These are phyloP conservation scores for Plasmodium inui DNA, from an alignment of 169 alveolate genomes.

Conservation along the genomic window DNA sequence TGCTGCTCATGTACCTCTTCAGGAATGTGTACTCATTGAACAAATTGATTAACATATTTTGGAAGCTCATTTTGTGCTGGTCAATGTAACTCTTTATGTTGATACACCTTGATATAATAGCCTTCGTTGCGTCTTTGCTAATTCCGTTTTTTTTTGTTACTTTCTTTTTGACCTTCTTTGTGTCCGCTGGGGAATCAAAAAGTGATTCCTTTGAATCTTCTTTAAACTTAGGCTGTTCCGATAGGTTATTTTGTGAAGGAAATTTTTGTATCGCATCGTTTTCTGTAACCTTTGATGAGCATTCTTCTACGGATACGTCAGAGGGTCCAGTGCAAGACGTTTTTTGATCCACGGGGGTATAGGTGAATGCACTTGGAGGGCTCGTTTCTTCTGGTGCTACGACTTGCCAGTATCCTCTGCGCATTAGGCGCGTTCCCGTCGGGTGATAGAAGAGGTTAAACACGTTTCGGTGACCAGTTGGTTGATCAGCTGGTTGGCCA, in stretches of 20 bases:
- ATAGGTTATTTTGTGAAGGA: background rate
- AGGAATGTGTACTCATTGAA: constrained; percentile 56
- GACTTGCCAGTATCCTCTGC: background rate
- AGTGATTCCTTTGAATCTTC: background rate
- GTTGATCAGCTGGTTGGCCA: background rate
- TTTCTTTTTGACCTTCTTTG: background rate
- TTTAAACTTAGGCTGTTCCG: background rate
- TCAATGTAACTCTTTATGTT: constrained; percentile 37
- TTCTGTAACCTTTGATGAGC: background rate
- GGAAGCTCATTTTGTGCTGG: background rate
- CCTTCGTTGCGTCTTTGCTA: constrained; percentile 3
- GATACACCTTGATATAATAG: constrained; percentile 17
- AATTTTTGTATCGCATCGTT: background rate
- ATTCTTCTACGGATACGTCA: background rate
- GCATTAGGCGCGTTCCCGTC: background rate
- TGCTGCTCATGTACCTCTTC: constrained; percentile 33
- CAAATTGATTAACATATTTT: constrained; percentile 31
- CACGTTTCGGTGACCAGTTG: background rate
- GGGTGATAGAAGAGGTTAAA: background rate
- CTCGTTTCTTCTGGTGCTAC: background rate
- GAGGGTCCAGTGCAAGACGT: background rate
- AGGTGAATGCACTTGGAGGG: background rate
- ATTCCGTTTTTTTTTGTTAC: background rate
- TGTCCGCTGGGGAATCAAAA: background rate
- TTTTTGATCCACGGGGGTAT: background rate